Evolutionary conservation across 805 yeast genomes (phyloP).

Genomic region (Lachancea cidri): DNA sequence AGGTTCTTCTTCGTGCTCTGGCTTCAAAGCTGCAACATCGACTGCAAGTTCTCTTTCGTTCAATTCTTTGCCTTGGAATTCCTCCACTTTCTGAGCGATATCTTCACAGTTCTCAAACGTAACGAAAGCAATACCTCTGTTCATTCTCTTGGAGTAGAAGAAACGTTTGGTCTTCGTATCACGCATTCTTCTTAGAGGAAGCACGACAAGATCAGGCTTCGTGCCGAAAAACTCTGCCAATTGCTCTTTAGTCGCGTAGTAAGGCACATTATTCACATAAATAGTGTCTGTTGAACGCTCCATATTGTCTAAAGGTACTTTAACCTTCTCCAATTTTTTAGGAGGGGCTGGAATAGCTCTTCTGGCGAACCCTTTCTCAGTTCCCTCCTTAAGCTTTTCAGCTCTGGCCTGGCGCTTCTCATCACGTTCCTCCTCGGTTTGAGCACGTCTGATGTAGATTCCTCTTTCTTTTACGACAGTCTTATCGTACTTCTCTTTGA

Average conservation of each 20-base stretch:
- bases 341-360: slow-evolving; percentile 24
- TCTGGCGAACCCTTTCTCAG: slow-evolving; percentile 14
- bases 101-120: slow-evolving; percentile 44
- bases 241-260: slow-evolving; percentile 53
- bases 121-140: slow-evolving; percentile 58
- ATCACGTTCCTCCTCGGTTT: slow-evolving; percentile 21
- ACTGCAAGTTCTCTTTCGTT: slow-evolving; percentile 64
- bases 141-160: slow-evolving; percentile 34
- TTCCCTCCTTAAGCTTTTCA: slow-evolving; percentile 10
- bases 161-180: slow-evolving; percentile 31
- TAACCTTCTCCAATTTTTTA: slow-evolving; percentile 28
- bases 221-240: slow-evolving; percentile 48
- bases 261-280: slow-evolving; percentile 60
- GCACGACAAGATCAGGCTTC: slow-evolving; percentile 42
- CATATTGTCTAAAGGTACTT: slow-evolving; percentile 35
- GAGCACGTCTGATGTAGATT: slow-evolving; percentile 30
- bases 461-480: slow-evolving; percentile 29
- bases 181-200: slow-evolving; percentile 43
- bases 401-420: slow-evolving; percentile 15
- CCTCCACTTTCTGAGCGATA: slow-evolving; percentile 60
- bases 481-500: slow-evolving; percentile 28
- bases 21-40: slow-evolving; percentile 55
- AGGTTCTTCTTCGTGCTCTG: slow-evolving; percentile 27
- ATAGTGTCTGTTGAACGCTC: slow-evolving; percentile 46
- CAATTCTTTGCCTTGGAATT: slow-evolving; percentile 59